Evolutionary conservation across 208 protist genomes (phyloP).

Genomic region (Trypanosoma grayi): DNA sequence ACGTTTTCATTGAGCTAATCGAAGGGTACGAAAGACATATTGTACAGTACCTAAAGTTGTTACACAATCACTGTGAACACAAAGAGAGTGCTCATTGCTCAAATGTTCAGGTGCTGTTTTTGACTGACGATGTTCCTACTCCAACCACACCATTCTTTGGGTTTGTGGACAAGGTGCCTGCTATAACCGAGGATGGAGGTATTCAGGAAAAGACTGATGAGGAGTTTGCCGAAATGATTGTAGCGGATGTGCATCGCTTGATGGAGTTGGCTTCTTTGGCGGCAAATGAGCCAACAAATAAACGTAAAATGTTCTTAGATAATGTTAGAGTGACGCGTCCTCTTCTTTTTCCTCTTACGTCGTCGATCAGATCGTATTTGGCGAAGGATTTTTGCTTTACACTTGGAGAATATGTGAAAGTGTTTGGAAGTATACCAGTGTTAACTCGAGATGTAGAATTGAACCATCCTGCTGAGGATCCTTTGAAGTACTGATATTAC

Average conservation of each 20-base stretch:
- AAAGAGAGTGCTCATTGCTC: slow-evolving; percentile 16
- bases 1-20: slow-evolving; percentile 58
- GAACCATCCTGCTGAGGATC: slow-evolving; percentile 69
- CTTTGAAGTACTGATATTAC: slow-evolving; percentile 64
- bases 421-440: slow-evolving; percentile 53
- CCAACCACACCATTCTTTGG: slow-evolving; percentile 22
- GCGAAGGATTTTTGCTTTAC: slow-evolving; percentile 57
- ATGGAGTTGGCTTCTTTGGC: slow-evolving; percentile 37
- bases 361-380: slow-evolving; percentile 46
- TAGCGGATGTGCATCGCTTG: slow-evolving; percentile 46
- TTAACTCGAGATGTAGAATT: slow-evolving; percentile 65
- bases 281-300: slow-evolving; percentile 16
- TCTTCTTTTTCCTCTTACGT: slow-evolving; percentile 61
- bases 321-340: slow-evolving; percentile 68
- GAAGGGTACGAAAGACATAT: slow-evolving; percentile 67
- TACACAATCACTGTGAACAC: slow-evolving; percentile 25
- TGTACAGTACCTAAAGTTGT: slow-evolving; percentile 36
- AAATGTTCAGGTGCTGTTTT: slow-evolving; percentile 50
- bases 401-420: slow-evolving; percentile 54
- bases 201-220: slow-evolving; percentile 43
- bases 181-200: slow-evolving; percentile 23
- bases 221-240: slow-evolving; percentile 43
- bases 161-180: slow-evolving; percentile 56
- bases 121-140: slow-evolving; percentile 60
- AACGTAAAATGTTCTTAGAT: slow-evolving; percentile 40